Percentiles rank a stretch among this genome's conserved stretches.
phyloP scores from a whole-genome alignment of 768 basidiomycete genomes.

The Pisolithus marmoratus region DNA sequence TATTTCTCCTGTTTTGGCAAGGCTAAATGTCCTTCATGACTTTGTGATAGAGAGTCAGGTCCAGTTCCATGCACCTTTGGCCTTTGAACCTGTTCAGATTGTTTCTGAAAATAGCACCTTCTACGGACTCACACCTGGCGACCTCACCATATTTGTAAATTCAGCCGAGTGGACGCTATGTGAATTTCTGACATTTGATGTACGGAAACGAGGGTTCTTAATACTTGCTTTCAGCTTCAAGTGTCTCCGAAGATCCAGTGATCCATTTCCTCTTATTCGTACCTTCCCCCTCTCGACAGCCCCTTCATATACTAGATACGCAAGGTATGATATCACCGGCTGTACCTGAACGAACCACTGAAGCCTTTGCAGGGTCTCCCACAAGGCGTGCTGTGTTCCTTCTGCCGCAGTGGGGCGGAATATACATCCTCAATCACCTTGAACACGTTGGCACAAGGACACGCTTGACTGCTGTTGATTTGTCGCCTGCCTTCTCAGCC shows the following conservation, averaged over 20 bases:
- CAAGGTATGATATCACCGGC: constrained; percentile 35
- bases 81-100: constrained; percentile 57
- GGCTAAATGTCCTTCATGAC: constrained; percentile 70
- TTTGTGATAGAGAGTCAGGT: constrained; percentile 94
- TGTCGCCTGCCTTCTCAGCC: constrained; percentile 50
- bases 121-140: constrained; percentile 68
- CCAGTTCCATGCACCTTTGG: constrained; percentile 85
- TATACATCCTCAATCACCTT: constrained; percentile 68
- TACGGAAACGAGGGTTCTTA: constrained; percentile 3
- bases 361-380: constrained; percentile 34
- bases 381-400: constrained; percentile 68
- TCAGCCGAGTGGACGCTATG: constrained; percentile 95
- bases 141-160: constrained; percentile 91
- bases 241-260: constrained; percentile 89
- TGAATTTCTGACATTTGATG: constrained; percentile 30
- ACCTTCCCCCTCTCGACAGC: constrained; percentile 63
- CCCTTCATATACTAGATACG: constrained; percentile 59
- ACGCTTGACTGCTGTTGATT: constrained; percentile 32
- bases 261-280: constrained; percentile 89
- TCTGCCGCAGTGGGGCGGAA: constrained; percentile 91
- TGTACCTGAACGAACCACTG: constrained; percentile 6
- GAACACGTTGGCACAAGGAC: constrained; percentile 16
- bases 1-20: constrained; percentile 57
- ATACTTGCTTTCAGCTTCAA: constrained; percentile 57
- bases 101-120: constrained; percentile 27